A percentile compares a stretch with the other conserved stretches of the same genome.
These are phyloP conservation scores for Fusarium sp. DNA, from an alignment of 2,329 filamentous ascomycete genomes.

Conservation along the genomic window DNA sequence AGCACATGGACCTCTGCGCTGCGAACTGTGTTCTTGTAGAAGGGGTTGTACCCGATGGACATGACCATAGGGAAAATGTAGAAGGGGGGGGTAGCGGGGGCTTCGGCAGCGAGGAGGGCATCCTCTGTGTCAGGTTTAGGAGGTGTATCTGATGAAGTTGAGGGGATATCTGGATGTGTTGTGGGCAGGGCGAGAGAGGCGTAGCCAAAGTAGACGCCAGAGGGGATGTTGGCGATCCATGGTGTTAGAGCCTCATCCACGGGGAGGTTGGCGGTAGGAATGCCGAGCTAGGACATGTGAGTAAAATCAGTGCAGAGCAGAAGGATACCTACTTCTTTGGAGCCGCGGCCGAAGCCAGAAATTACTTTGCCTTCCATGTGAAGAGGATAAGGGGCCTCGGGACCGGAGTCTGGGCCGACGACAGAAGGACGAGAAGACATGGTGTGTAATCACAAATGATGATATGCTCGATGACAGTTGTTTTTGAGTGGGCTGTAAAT, in stretches of 20 bases:
- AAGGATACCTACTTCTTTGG: slow-evolving; percentile 77
- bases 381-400: slow-evolving; percentile 83
- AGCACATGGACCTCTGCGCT: slow-evolving; percentile 93
- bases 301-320: background rate
- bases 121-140: slow-evolving; percentile 28
- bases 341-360: slow-evolving; percentile 92
- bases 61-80: slow-evolving; percentile 86
- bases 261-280: slow-evolving; percentile 93
- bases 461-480: background rate
- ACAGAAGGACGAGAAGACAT: slow-evolving; percentile 71
- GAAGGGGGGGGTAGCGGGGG: slow-evolving; percentile 45
- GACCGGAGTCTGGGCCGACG: slow-evolving; percentile 79
- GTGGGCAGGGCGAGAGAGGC: slow-evolving; percentile 75
- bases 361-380: slow-evolving; percentile 88
- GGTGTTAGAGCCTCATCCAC: slow-evolving; percentile 72
- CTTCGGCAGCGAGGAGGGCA: slow-evolving; percentile 21
- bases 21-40: slow-evolving; percentile 91
- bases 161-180: slow-evolving; percentile 58
- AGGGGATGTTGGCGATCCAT: slow-evolving; percentile 74
- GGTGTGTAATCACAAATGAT: background rate
- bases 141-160: slow-evolving; percentile 10
- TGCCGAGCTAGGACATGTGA: slow-evolving; percentile 75
- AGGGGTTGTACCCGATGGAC: slow-evolving; percentile 97
- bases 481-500: background rate
- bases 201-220: slow-evolving; percentile 95